phyloP scores from a whole-genome alignment of 1,284 basidiomycete species.

The Mycena citricolor region DNA sequence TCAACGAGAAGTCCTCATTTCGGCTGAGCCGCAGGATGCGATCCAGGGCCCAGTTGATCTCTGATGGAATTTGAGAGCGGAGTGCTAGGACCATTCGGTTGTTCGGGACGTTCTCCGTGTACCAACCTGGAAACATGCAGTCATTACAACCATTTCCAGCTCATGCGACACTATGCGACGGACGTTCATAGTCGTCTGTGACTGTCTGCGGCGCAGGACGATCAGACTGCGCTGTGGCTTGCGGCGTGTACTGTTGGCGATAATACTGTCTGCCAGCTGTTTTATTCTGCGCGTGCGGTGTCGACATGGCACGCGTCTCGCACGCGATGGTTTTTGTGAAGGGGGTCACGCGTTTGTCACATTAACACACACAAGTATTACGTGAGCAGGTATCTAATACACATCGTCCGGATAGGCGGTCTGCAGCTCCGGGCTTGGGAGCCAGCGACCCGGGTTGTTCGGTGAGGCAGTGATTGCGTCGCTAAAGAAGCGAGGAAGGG shows the following conservation, averaged over 20 bases:
- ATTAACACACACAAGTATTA: not conserved
- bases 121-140: conserved; percentile 63
- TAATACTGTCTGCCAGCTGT: not conserved
- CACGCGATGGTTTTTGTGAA: not conserved
- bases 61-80: conserved; percentile 70
- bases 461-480: conserved; percentile 27
- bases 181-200: conserved; percentile 76
- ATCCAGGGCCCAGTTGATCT: conserved; percentile 81
- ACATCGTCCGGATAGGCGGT: conserved; percentile 37
- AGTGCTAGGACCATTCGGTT: conserved; percentile 84
- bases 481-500: conserved; percentile 31
- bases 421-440: conserved; percentile 34
- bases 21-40: conserved; percentile 73
- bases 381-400: conserved; percentile 1
- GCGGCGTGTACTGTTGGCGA: too few relatives aligned
- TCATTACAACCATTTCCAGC: too few relatives aligned
- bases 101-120: conserved; percentile 65
- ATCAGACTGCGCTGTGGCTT: too few relatives aligned
- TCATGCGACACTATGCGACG: conserved; percentile 25
- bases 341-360: not conserved
- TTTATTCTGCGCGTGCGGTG: conserved; percentile 10
- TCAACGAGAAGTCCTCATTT: conserved; percentile 72
- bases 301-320: not conserved
- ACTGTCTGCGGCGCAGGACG: conserved; percentile 26
- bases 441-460: conserved; percentile 29